A percentile compares a stretch with the other conserved stretches of the same genome.
These are phyloP conservation scores for Cystobasidium pallidum DNA, from an alignment of 1,284 basidiomycete genomes.

Conservation along the genomic window DNA sequence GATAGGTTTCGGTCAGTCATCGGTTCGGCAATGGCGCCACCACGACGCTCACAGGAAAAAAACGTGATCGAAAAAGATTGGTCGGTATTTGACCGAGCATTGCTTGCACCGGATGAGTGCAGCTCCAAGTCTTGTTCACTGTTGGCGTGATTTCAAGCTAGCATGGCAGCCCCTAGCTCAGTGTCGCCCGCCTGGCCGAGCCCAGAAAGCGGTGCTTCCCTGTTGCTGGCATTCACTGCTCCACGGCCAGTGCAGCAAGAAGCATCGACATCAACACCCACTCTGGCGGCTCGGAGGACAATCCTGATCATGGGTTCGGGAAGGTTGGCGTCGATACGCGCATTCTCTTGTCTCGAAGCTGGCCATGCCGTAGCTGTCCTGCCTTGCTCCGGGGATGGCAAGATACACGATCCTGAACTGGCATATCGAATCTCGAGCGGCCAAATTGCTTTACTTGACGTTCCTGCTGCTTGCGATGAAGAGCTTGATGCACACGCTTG, in stretches of 20 bases:
- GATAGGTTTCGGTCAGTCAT: neutral
- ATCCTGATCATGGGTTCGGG: constrained; percentile 52
- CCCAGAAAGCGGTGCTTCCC: constrained; percentile 44
- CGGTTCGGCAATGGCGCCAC: neutral
- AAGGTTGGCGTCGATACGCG: constrained; percentile 53
- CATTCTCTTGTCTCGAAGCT: constrained; percentile 53
- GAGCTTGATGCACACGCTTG: constrained; percentile 21
- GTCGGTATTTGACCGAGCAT: too few relatives aligned
- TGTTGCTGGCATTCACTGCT: constrained; percentile 44
- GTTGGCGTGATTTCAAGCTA: too few relatives aligned
- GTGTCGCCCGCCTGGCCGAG: constrained; percentile 1
- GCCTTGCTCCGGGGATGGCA: constrained; percentile 55
- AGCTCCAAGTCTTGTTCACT: too few relatives aligned
- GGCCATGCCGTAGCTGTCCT: constrained; percentile 44
- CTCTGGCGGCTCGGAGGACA: constrained; percentile 24
- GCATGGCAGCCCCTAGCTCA: neutral
- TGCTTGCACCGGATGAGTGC: too few relatives aligned
- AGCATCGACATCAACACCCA: neutral
- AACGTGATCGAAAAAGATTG: constrained; percentile 10
- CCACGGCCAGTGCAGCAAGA: too few relatives aligned
- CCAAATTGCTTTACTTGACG: constrained; percentile 55
- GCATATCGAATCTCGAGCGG: constrained; percentile 56
- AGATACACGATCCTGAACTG: constrained; percentile 54
- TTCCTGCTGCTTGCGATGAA: constrained; percentile 36
- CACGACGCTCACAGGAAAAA: neutral